Evolutionary conservation across 805 yeast species (phyloP).

Genomic region (Saturnispora zaruensis): DNA sequence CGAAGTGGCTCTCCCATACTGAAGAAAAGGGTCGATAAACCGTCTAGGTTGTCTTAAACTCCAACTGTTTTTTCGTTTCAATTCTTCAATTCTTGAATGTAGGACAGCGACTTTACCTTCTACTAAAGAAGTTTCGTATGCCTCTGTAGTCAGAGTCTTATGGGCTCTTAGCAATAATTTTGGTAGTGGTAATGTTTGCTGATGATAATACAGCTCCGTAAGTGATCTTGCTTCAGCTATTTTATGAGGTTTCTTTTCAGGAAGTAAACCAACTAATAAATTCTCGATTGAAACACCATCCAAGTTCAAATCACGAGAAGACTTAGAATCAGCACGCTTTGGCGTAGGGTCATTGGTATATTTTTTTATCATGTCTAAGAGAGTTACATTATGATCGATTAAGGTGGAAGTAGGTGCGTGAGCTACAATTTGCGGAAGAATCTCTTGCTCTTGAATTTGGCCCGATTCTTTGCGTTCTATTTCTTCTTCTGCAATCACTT

Average conservation of each 20-base stretch:
- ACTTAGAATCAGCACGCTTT: slow-evolving; percentile 23
- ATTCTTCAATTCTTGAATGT: slow-evolving; percentile 84
- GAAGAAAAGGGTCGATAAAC: slow-evolving; percentile 56
- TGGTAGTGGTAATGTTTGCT: slow-evolving; percentile 80
- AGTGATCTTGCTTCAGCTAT: slow-evolving; percentile 55
- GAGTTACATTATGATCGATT: background rate
- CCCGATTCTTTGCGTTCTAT: too few relatives aligned
- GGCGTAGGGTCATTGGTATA: slow-evolving; percentile 19
- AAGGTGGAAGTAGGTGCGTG: background rate
- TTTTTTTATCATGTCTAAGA: slow-evolving; percentile 22
- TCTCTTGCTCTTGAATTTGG: slow-evolving; percentile 1
- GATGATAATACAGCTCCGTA: slow-evolving; percentile 77
- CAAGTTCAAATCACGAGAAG: slow-evolving; percentile 27
- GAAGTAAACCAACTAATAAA: slow-evolving; percentile 38
- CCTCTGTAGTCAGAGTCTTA: slow-evolving; percentile 75
- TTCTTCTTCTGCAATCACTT: background rate
- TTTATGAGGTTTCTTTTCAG: slow-evolving; percentile 44
- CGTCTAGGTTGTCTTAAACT: slow-evolving; percentile 76
- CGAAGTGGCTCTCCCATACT: slow-evolving; percentile 18
- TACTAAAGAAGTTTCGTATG: slow-evolving; percentile 72
- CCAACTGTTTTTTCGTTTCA: slow-evolving; percentile 84
- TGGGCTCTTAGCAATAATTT: slow-evolving; percentile 79
- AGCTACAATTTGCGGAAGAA: background rate
- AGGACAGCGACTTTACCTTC: slow-evolving; percentile 90
- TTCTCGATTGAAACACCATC: slow-evolving; percentile 36